Evolutionary conservation across 495 filamentous ascomycete species (phyloP).

Genomic region (Hyaloscypha finlandica): DNA sequence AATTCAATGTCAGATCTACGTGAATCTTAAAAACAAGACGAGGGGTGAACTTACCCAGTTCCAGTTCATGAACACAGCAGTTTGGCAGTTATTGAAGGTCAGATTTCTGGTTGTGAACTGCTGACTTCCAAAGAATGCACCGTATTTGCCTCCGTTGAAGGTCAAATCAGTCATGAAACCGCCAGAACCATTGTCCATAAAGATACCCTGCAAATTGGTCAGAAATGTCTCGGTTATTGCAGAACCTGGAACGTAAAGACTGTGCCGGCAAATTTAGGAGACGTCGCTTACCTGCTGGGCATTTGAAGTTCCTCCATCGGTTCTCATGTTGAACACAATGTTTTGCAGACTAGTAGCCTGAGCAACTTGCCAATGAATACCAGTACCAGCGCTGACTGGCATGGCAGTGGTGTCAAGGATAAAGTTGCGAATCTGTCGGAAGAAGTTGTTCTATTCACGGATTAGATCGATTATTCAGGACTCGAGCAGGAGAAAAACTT

Average conservation of each 20-base stretch:
- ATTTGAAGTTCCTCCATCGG: constrained; percentile 66
- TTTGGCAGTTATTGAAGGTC: constrained; percentile 85
- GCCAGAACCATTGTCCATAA: constrained; percentile 95
- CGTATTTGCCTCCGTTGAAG: constrained; percentile 85
- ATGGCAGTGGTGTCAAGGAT: constrained; percentile 80
- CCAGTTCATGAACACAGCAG: constrained; percentile 74
- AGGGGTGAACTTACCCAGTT: constrained; percentile 19
- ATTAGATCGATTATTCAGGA: constrained; percentile 7
- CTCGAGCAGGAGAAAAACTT: background rate
- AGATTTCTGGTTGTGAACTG: constrained; percentile 94
- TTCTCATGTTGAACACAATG: constrained; percentile 85
- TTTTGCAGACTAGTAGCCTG: constrained; percentile 94
- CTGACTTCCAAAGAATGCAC: constrained; percentile 88
- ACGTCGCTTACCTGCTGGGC: constrained; percentile 60
- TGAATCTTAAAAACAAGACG: constrained; percentile 60
- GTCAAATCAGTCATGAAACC: constrained; percentile 86
- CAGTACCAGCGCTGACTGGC: constrained; percentile 64
- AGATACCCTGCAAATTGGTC: constrained; percentile 75
- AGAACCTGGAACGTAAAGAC: background rate
- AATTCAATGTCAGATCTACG: constrained; percentile 41
- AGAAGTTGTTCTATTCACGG: constrained; percentile 84
- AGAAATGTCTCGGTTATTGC: background rate
- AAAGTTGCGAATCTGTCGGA: constrained; percentile 93
- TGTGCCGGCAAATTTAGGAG: background rate
- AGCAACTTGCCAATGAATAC: constrained; percentile 98